Base-by-base conservation (phyloP, 164 flowering plant genomes). In the Berberis vulgaris region DNA sequence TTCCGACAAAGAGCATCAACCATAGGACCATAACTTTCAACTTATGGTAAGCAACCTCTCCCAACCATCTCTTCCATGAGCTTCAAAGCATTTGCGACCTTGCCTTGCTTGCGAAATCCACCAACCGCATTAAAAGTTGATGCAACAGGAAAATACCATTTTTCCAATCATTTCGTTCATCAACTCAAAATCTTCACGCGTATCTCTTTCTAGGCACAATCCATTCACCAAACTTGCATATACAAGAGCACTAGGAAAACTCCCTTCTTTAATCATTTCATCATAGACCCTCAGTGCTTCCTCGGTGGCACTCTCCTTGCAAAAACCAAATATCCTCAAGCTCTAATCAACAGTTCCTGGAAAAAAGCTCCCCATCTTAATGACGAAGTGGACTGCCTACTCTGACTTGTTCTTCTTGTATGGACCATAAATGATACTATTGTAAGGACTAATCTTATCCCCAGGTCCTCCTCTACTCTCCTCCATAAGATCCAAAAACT, bases 351-450 rank as follows among this genome's bases (percentile, higher is more conserved):
- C 91, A 61, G 77, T 81, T 73, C 79, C 75, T 43, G 93, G 91
- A 63, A 86, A 89, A 45, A 77, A 56, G 5, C 38, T 76, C 50
- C 57, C 77, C 88, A 92, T 85, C 62, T 79, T 77, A 6, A 59
- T 58, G 38, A 87, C 73, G 69, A 83, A 89, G 6, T 74, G 77
- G 43, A 79, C 68, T 2, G 88, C 89, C 69, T 87, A 81, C 11
- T 80, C 73, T 45, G 70, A 52, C 39, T 72, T 74, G 60, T 79
- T 81, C 69, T 80, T 80, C 76, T 72, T 81, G 55, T 86, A 92
- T 5, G 89, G 61, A 60, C 96, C 95, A 61, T 89, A 89, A 26
- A 92, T 69, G 40, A 92, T 65, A 63, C 85, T 84, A 55, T 92
- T 89, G 55, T 86, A 92, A 64, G 91, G 89, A 76, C 78, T 66